Evolutionary conservation across 139 green algal genomes (phyloP).

Genomic region (Coelastrella sp.): DNA sequence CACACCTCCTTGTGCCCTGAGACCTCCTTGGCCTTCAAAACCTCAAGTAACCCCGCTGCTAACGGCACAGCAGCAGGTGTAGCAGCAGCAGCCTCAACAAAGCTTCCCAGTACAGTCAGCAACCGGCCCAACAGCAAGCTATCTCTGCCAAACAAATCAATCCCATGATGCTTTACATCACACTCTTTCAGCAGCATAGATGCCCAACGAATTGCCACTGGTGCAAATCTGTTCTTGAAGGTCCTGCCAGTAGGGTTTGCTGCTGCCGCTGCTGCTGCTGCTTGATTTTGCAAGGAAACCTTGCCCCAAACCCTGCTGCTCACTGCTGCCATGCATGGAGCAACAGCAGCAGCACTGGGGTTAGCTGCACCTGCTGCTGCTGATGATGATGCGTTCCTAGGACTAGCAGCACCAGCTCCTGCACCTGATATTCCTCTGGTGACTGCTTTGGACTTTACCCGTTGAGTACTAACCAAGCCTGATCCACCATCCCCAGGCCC

Average conservation of each 20-base stretch:
- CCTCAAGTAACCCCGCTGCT: slow-evolving; percentile 73
- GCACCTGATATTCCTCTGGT: no score
- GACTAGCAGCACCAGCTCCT: slow-evolving; percentile 1
- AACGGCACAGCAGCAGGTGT: slow-evolving; percentile 62
- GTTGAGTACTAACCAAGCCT: no score
- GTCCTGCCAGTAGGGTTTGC: not conserved
- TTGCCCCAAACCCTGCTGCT: slow-evolving; percentile 46
- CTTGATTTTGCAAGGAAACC: slow-evolving; percentile 24
- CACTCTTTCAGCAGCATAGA: slow-evolving; percentile 67
- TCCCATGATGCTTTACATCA: slow-evolving; percentile 70
- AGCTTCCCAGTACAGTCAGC: slow-evolving; percentile 67
- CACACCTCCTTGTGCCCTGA: not conserved
- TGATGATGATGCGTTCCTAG: not conserved
- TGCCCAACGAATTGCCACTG: slow-evolving; percentile 77
- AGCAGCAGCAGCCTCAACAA: slow-evolving; percentile 56
- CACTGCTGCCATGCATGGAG: not conserved
- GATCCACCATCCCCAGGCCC: no score
- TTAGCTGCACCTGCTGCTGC: slow-evolving; percentile 3
- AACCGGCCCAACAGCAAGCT: slow-evolving; percentile 82
- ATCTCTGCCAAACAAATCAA: slow-evolving; percentile 82
- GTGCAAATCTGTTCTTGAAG: slow-evolving; percentile 56
- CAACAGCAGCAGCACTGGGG: not conserved
- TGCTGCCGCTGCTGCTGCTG: not conserved
- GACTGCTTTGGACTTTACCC: no score
- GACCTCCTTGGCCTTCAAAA: slow-evolving; percentile 71